Evolutionary conservation across 202 grass and related monocot species (phyloP).

Genomic region (Digitaria exilis): DNA sequence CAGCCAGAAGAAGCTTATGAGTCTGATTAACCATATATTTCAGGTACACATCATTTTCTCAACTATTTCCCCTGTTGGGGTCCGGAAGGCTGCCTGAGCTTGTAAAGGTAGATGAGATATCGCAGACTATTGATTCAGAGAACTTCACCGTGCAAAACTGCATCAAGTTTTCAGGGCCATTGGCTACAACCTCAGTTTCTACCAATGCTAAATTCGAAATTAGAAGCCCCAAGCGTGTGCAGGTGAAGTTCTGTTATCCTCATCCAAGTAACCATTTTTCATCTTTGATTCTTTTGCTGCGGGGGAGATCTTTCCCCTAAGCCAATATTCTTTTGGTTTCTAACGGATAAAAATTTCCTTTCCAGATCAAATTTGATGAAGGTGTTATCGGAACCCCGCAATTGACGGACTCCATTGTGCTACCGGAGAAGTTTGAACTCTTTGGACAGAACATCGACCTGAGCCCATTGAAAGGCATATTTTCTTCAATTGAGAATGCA

Average conservation of each 20-base stretch:
- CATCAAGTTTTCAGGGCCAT: conserved; percentile 84
- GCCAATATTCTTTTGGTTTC: no score
- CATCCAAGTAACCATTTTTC: neutral
- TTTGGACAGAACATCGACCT: conserved; percentile 89
- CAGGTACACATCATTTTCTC: conserved; percentile 95
- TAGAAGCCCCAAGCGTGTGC: conserved; percentile 93
- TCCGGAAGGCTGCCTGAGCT: conserved; percentile 70
- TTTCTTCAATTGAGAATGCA: conserved; percentile 80
- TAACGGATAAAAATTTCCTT: neutral
- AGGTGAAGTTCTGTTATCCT: conserved; percentile 50
- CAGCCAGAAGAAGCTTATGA: neutral
- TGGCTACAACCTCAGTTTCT: conserved; percentile 67
- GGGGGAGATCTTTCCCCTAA: no score
- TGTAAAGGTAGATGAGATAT: conserved; percentile 94
- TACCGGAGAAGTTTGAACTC: conserved; percentile 88
- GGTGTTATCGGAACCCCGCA: conserved; percentile 87
- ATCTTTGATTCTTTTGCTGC: neutral
- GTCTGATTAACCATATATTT: conserved; percentile 31
- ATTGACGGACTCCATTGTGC: conserved; percentile 77
- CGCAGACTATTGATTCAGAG: conserved; percentile 90
- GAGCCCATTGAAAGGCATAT: conserved; percentile 77
- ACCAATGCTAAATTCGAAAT: conserved; percentile 98
- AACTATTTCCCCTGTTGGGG: conserved; percentile 69
- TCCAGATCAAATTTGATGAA: conserved; percentile 96
- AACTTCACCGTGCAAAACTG: conserved; percentile 92